Evolutionary conservation across 768 basidiomycete genomes (phyloP).

Genomic region (Tulasnella sp.): DNA sequence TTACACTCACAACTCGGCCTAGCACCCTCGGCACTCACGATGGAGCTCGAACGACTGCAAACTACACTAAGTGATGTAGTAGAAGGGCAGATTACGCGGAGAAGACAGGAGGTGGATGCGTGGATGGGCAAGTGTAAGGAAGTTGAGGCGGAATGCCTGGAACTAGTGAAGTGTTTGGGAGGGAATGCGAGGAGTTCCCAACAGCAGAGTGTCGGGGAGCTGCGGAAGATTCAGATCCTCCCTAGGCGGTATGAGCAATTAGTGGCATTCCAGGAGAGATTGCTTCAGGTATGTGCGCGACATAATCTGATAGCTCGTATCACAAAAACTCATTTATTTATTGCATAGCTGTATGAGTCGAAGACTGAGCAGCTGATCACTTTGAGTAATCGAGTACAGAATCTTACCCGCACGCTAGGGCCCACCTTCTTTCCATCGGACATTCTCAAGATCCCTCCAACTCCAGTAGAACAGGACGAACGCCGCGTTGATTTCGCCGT

Average conservation of each 20-base stretch:
- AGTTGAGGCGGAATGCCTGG: constrained; percentile 52
- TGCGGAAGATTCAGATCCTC: constrained; percentile 52
- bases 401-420: constrained; percentile 50
- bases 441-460: constrained; percentile 38
- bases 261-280: constrained; percentile 60
- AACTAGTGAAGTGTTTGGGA: constrained; percentile 60
- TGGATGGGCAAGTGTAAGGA: constrained; percentile 54
- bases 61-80: constrained; percentile 65
- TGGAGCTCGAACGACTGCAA: constrained; percentile 65
- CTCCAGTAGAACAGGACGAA: constrained; percentile 30
- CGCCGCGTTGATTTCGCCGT: constrained; percentile 27
- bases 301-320: neutral
- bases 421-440: constrained; percentile 47
- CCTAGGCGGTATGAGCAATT: constrained; percentile 61
- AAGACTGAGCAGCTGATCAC: constrained; percentile 67
- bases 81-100: constrained; percentile 54
- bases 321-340: neutral
- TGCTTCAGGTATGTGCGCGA: constrained; percentile 51
- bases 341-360: constrained; percentile 21
- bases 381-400: constrained; percentile 51
- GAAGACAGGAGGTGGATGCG: constrained; percentile 65
- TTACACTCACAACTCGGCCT: constrained; percentile 78
- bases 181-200: constrained; percentile 34
- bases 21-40: constrained; percentile 64
- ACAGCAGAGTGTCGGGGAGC: constrained; percentile 44